A percentile compares a stretch with the other conserved stretches of the same genome.
phyloP scores from a whole-genome alignment of 345 rosid genomes.

The Zanthoxylum bungeanum region DNA sequence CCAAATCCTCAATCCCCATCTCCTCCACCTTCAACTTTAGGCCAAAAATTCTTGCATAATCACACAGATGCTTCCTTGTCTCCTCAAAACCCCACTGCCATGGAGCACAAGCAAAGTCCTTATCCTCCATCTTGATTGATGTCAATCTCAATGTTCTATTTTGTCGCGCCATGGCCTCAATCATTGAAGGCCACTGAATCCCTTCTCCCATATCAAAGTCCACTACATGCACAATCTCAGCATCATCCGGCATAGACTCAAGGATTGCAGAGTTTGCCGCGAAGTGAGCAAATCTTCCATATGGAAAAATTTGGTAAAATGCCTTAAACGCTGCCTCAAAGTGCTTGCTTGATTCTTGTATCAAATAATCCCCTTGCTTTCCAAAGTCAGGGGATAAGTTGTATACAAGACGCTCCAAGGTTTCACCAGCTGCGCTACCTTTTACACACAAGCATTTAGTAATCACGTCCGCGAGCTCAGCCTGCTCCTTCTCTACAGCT shows the following conservation, averaged over 20 bases:
- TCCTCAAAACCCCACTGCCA: slow-evolving; percentile 17
- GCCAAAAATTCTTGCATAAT: slow-evolving; percentile 10
- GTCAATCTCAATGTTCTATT: slow-evolving; percentile 17
- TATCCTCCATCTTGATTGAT: slow-evolving; percentile 14
- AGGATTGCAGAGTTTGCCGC: slow-evolving; percentile 27
- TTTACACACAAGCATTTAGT: slow-evolving; percentile 29
- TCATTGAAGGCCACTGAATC: slow-evolving; percentile 30
- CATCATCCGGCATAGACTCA: slow-evolving; percentile 14
- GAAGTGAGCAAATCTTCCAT: slow-evolving; percentile 23
- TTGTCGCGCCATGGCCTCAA: slow-evolving; percentile 16
- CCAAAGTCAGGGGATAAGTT: slow-evolving; percentile 23
- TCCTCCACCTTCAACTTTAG: slow-evolving; percentile 15
- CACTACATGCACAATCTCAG: slow-evolving; percentile 18
- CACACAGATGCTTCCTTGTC: slow-evolving; percentile 15
- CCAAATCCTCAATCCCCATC: slow-evolving; percentile 19
- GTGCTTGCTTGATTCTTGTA: slow-evolving; percentile 38
- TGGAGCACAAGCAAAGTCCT: background rate
- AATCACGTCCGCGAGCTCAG: slow-evolving; percentile 39
- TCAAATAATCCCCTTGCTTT: slow-evolving; percentile 25
- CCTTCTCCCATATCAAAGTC: slow-evolving; percentile 33
- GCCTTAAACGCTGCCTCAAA: slow-evolving; percentile 18
- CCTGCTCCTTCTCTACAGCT: slow-evolving; percentile 32
- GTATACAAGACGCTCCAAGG: slow-evolving; percentile 43
- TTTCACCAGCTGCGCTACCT: slow-evolving; percentile 37
- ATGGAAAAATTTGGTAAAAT: slow-evolving; percentile 17